Percentiles rank a stretch among this genome's conserved stretches.
These are phyloP conservation scores for Stentor roeselii DNA, from an alignment of 73 alveolate species.

Conservation along the genomic window DNA sequence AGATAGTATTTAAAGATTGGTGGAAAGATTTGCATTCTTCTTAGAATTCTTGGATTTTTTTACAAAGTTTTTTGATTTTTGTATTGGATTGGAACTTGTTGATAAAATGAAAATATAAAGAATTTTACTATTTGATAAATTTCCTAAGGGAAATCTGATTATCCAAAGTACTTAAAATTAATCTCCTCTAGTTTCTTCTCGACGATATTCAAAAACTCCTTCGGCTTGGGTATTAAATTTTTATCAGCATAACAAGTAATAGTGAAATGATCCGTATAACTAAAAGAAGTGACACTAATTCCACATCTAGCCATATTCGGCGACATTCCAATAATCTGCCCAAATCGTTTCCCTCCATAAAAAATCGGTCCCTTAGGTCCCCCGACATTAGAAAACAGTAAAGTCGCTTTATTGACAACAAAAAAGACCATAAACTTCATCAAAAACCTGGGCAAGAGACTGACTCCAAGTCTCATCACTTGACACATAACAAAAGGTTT, in stretches of 20 bases:
- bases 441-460: conserved; percentile 3
- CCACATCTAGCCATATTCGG: conserved; percentile 25
- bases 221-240: neutral
- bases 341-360: neutral
- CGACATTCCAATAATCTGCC: neutral
- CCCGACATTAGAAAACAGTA: conserved; percentile 27
- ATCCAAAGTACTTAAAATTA: no score
- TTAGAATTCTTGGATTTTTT: no score
- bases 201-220: conserved; percentile 9
- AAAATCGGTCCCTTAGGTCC: conserved; percentile 14
- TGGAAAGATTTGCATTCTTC: no score
- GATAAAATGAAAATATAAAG: no score
- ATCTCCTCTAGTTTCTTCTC: conserved; percentile 25
- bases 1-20: no score
- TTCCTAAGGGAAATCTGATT: no score
- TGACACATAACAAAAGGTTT: neutral
- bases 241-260: conserved; percentile 14
- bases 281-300: conserved; percentile 10
- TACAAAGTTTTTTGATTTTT: no score
- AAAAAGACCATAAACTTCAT: neutral
- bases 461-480: neutral
- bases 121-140: no score
- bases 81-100: no score
- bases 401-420: conserved; percentile 23
- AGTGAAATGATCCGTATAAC: neutral